phyloP scores from a whole-genome alignment of 2,329 filamentous ascomycete genomes.

The Ascochyta koolunga region DNA sequence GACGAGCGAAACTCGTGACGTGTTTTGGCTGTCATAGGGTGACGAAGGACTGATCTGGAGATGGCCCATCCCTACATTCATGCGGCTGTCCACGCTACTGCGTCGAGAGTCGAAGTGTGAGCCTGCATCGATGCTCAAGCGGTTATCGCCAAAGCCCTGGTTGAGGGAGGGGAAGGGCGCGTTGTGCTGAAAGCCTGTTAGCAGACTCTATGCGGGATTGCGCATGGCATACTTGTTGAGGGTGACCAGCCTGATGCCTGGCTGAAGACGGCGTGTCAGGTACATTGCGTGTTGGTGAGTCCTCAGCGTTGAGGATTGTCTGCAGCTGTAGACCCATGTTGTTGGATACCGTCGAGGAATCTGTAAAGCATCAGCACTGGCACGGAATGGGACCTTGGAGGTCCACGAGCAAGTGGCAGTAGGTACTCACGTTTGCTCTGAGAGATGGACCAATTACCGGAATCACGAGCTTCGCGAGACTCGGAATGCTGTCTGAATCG shows the following conservation, averaged over 20 bases:
- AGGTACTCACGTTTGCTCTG: slow-evolving; percentile 60
- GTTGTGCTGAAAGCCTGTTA: slow-evolving; percentile 38
- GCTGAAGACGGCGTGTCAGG: slow-evolving; percentile 53
- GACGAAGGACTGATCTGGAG: slow-evolving; percentile 71
- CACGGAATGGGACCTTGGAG: background rate
- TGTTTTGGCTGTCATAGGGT: slow-evolving; percentile 78
- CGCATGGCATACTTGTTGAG: slow-evolving; percentile 40
- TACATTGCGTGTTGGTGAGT: slow-evolving; percentile 53
- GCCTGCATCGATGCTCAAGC: slow-evolving; percentile 57
- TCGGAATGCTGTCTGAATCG: slow-evolving; percentile 43
- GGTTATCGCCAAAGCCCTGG: slow-evolving; percentile 55
- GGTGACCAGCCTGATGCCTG: slow-evolving; percentile 39
- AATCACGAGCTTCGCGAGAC: slow-evolving; percentile 61
- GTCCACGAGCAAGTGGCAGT: slow-evolving; percentile 8
- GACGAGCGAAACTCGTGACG: slow-evolving; percentile 76
- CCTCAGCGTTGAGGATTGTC: slow-evolving; percentile 56
- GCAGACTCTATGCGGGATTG: slow-evolving; percentile 1
- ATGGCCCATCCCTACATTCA: slow-evolving; percentile 73
- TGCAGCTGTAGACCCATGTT: slow-evolving; percentile 57
- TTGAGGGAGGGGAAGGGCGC: slow-evolving; percentile 62
- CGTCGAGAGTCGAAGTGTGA: slow-evolving; percentile 66
- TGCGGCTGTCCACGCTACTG: slow-evolving; percentile 80
- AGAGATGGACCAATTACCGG: slow-evolving; percentile 65
- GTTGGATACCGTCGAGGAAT: slow-evolving; percentile 53
- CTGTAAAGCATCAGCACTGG: slow-evolving; percentile 29